Percentiles rank a stretch among this genome's conserved stretches.
Evolutionary conservation across 2,329 filamentous ascomycete species (phyloP).

Genomic region (Arthrobotrys iridis): DNA sequence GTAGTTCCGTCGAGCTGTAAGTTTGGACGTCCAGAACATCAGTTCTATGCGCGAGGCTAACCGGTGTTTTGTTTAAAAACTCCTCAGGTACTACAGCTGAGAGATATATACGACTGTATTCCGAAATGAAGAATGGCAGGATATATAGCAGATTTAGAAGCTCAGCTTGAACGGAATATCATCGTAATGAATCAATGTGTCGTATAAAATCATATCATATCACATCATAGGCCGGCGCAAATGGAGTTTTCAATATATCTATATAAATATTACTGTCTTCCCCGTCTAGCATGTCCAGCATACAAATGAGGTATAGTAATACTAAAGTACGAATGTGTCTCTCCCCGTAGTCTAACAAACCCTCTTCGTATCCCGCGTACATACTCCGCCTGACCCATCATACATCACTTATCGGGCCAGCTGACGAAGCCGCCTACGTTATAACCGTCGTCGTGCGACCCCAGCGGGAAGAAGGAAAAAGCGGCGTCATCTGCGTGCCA

Average conservation of each 20-base stretch:
- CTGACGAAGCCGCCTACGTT: constrained; percentile 51
- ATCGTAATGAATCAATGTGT: not conserved
- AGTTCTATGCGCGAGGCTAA: not conserved
- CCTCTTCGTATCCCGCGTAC: not conserved
- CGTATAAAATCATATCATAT: not conserved
- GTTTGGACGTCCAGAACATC: not conserved
- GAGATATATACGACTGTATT: not conserved
- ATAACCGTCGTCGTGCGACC: not conserved
- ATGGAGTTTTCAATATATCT: constrained; percentile 27
- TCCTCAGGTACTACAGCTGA: constrained; percentile 49
- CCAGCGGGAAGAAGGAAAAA: not conserved
- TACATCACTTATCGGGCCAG: constrained; percentile 3
- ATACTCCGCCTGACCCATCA: not conserved
- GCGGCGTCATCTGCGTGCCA: constrained; percentile 14
- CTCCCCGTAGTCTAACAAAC: not conserved
- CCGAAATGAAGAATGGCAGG: not conserved
- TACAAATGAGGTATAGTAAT: too few relatives aligned
- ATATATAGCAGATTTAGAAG: not conserved
- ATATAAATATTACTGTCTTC: too few relatives aligned
- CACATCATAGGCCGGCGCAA: constrained; percentile 8
- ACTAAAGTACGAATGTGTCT: too few relatives aligned
- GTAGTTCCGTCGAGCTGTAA: constrained; percentile 57
- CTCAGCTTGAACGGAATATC: not conserved
- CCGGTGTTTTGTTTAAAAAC: too few relatives aligned
- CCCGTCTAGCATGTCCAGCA: too few relatives aligned